A percentile compares a stretch with the other conserved stretches of the same genome.
Evolutionary conservation across 495 filamentous ascomycete genomes (phyloP).

Genomic region (Aspergillus conjunctus): DNA sequence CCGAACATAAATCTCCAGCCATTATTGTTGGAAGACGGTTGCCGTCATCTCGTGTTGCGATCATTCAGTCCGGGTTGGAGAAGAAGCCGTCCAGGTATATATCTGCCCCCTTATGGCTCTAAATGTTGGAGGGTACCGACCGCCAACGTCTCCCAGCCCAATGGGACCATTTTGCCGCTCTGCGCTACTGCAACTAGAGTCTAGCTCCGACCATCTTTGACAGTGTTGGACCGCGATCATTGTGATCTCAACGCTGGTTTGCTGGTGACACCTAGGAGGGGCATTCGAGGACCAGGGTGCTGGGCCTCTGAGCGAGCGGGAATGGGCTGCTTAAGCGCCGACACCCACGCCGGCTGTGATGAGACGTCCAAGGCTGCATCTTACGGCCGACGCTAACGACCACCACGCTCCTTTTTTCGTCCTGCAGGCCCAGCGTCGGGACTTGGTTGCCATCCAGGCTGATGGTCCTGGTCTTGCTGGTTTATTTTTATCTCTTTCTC

Average conservation of each 20-base stretch:
- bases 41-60: not conserved
- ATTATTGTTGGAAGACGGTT: not conserved
- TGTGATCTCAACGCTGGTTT: conserved; percentile 24
- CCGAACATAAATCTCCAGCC: not conserved
- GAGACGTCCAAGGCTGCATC: conserved; percentile 24
- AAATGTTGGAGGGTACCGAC: not conserved
- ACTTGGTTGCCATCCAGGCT: not conserved
- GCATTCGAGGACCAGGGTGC: conserved; percentile 2
- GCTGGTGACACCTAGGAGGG: conserved; percentile 4
- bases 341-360: conserved; percentile 30
- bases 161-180: conserved; percentile 13
- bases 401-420: not conserved
- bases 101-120: not conserved
- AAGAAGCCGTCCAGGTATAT: not conserved
- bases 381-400: not conserved
- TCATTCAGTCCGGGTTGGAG: not conserved
- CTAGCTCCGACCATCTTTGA: conserved; percentile 8
- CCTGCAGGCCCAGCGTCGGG: conserved; percentile 2
- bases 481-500: conserved; percentile 34
- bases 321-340: conserved; percentile 21
- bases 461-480: conserved; percentile 13
- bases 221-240: conserved; percentile 3
- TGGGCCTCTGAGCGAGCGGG: conserved; percentile 22
- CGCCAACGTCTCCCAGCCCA: conserved; percentile 1
- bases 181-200: conserved; percentile 11